Conservation (phyloP, 768 basidiomycete genomes). For the Hypholoma fasciculare region DNA sequence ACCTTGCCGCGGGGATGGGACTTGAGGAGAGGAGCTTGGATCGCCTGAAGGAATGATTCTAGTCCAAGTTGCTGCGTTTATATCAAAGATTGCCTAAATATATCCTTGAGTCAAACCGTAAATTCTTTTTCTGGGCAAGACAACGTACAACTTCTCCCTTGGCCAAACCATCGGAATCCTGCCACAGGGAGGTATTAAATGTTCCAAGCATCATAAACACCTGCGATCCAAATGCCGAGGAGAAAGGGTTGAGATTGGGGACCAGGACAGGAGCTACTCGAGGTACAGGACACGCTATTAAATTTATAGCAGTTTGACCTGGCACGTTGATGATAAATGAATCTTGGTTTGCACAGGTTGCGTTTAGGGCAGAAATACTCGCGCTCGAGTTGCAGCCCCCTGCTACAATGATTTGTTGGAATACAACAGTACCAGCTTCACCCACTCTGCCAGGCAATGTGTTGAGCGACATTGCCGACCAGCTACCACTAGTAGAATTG, state of each 20-base stretch:
- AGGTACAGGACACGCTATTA: constrained; percentile 62
- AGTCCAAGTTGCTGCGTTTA: constrained; percentile 64
- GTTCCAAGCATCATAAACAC: constrained; percentile 70
- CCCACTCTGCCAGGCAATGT: constrained; percentile 41
- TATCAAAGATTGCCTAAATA: constrained; percentile 60
- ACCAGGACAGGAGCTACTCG: constrained; percentile 59
- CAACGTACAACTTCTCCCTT: constrained; percentile 71
- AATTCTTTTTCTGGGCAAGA: constrained; percentile 1
- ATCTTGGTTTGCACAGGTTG: constrained; percentile 58
- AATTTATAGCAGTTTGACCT: constrained; percentile 33
- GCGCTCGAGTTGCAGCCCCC: constrained; percentile 57
- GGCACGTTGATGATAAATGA: constrained; percentile 57
- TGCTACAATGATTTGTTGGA: constrained; percentile 49
- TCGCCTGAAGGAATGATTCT: constrained; percentile 77
- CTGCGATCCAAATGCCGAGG: constrained; percentile 60
- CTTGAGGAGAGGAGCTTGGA: constrained; percentile 54
- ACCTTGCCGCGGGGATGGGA: constrained; percentile 71
- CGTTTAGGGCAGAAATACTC: constrained; percentile 30
- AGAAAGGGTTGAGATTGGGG: constrained; percentile 58
- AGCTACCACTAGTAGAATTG: constrained; percentile 50
- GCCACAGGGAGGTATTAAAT: constrained; percentile 64
- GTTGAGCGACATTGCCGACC: constrained; percentile 50
- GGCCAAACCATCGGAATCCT: constrained; percentile 60
- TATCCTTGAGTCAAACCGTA: constrained; percentile 4
- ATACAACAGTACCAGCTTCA: constrained; percentile 61